Evolutionary conservation across 2,329 filamentous ascomycete species (phyloP), one percentile per base, ranked within the genome.

Genomic region (Calonectria montana): DNA sequence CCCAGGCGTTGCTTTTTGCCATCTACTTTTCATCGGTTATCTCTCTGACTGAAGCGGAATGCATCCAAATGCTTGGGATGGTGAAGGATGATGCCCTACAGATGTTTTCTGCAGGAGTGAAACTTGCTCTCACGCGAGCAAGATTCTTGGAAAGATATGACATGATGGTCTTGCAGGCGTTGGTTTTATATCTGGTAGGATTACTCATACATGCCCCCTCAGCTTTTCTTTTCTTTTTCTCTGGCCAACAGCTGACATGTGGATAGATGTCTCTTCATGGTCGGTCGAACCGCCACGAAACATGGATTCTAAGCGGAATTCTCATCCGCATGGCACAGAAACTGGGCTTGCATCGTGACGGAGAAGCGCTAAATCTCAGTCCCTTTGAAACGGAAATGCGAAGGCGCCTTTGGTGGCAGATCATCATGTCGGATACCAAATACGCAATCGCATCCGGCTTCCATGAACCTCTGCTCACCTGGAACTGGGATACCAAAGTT

Each of bases 311-410:
- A 15, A 70, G 68, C 4, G 68, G 68, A 45, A 67, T 70, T 15
- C 39, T 66, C 4, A 50, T 70, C n/a, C 59, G 68, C 16, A 70
- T 70, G 62, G 68, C 68, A 16, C 62, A 70, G 53, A 70, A 70
- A 21, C 7, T 62, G 8, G 68, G 68, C 21, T 18, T 70, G 16
- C 68, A 70, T n/a, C 63, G 61, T 2, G 68, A 70, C 23, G 68
- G 68, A 23, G 68, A 70, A 13, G 10, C 45, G 10, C 43, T 70
- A 2, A 37, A 62, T 9, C 47, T 70, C 35, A 45, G 43, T 5
- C 68, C 68, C 2, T 70, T 70, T 25, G 68, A 70, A 25, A 64
- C 68, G 2, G 68, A 70, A 53, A 70, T 70, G 68, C 63, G 68
- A 10, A 23, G 68, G 25, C 62, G 68, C 1, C 43, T 70, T n/a